These are phyloP conservation scores for Coprinellus micaceus DNA, from an alignment of 768 basidiomycete species.

Conservation along the genomic window DNA sequence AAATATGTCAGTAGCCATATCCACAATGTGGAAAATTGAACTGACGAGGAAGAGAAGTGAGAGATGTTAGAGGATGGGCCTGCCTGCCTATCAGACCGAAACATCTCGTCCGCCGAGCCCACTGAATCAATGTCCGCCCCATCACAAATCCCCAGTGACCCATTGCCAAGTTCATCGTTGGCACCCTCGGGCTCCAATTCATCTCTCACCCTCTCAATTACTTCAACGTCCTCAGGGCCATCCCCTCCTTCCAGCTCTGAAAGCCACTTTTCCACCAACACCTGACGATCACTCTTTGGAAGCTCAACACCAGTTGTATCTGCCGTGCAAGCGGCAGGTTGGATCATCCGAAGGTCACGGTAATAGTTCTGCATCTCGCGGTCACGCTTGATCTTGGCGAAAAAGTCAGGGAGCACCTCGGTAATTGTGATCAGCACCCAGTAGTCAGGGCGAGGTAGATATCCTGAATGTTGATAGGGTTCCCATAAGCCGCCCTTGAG, in stretches of 20 bases:
- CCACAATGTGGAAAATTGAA: too few relatives aligned
- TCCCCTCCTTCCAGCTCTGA: not conserved
- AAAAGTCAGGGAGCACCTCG: slow-evolving; percentile 1
- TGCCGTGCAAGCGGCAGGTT: not conserved
- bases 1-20: too few relatives aligned
- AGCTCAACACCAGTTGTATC: not conserved
- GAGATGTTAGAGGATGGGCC: too few relatives aligned
- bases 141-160: too few relatives aligned
- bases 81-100: too few relatives aligned
- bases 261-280: not conserved
- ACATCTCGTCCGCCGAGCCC: too few relatives aligned
- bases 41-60: too few relatives aligned
- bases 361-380: not conserved
- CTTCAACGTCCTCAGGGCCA: not conserved
- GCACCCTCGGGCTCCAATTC: not conserved
- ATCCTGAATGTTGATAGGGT: slow-evolving; percentile 19
- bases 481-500: slow-evolving; percentile 25
- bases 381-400: not conserved
- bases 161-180: too few relatives aligned
- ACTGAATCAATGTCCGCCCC: too few relatives aligned
- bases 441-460: slow-evolving; percentile 4
- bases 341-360: not conserved
- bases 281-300: not conserved
- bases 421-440: slow-evolving; percentile 1
- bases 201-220: not conserved